Evolutionary conservation across 371 early-diverging fungal species (phyloP), one percentile per base, ranked within the genome.

Genomic region (Chytridiales sp.): DNA sequence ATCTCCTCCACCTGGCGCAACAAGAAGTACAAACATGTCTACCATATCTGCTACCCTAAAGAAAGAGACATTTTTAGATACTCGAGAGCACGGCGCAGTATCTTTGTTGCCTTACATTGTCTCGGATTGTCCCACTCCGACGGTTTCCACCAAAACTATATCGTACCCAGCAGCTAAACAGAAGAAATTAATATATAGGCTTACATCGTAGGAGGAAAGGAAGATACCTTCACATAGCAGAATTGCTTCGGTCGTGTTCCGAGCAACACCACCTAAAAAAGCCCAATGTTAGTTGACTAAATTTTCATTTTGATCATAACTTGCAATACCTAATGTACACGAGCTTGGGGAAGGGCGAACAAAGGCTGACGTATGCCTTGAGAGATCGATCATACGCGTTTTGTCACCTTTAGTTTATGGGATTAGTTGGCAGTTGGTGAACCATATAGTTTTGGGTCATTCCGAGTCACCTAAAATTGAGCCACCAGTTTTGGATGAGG

Each of bases 61-160:
- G 49, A 36, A 11, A 47, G 30, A 53, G 24, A 29, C 2, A 3
- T n/a, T 15, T 17, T 17, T n/a, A n/a, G n/a, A n/a, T n/a, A n/a
- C n/a, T n/a, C n/a, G n/a, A n/a, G n/a, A n/a, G n/a, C n/a, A n/a
- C n/a, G n/a, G n/a, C n/a, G 60, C 19, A 29, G 21, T 6, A 39
- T 17, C 15, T 42, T 60, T 30, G 13, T n/a, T 39, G 34, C 3
- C 59, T 15, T 50, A 64, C 73, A 88, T 84, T 4, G 86, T 87
- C 65, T 91, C 91, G 1, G 86, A 85, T 66, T 91, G 90, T 15
- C 91, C 91, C 6, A 91, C 91, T 21, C 91, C 91, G 13, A 91
- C 90, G 0, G 91, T 89, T 62, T 91, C 91, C 2, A 91, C 85
- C 6, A 91, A 68, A 15, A 85, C 76, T n/a, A 88, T 75, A 61